Evolutionary conservation across 2,329 filamentous ascomycete species (phyloP).

Genomic region (Catunica adiposa): DNA sequence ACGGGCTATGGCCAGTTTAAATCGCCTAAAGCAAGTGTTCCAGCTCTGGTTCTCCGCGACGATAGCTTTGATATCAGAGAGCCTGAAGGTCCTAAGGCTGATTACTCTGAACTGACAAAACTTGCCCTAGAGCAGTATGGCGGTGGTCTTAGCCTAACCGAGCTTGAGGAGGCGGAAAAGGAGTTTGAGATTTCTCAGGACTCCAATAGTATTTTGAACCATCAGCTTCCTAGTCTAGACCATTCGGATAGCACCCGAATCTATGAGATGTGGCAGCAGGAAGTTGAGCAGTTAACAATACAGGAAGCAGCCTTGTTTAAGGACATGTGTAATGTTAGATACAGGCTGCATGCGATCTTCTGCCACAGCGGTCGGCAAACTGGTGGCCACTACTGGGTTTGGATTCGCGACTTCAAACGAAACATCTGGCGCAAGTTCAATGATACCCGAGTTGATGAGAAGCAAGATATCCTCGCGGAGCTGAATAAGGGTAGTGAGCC

Average conservation of each 20-base stretch:
- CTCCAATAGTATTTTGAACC: not conserved
- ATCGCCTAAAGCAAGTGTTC: not conserved
- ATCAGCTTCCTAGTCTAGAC: not conserved
- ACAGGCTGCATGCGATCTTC: slow-evolving; percentile 80
- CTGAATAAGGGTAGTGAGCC: slow-evolving; percentile 57
- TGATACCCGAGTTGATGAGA: slow-evolving; percentile 57
- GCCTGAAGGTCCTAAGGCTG: not conserved
- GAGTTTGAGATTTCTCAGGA: not conserved
- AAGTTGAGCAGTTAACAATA: slow-evolving; percentile 22
- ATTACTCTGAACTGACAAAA: not conserved
- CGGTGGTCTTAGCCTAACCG: not conserved
- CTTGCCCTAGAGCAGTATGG: slow-evolving; percentile 11
- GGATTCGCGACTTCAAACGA: slow-evolving; percentile 70
- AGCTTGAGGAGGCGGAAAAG: not conserved
- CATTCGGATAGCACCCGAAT: slow-evolving; percentile 1
- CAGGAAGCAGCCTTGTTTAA: slow-evolving; percentile 37
- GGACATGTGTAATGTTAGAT: slow-evolving; percentile 48
- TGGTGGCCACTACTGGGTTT: slow-evolving; percentile 91
- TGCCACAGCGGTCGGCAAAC: slow-evolving; percentile 63
- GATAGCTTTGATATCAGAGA: not conserved
- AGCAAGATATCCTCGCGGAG: slow-evolving; percentile 52
- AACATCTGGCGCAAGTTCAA: slow-evolving; percentile 89
- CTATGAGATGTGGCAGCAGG: slow-evolving; percentile 21
- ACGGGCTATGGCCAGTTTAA: slow-evolving; percentile 8
- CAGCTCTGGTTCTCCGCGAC: slow-evolving; percentile 3